Evolutionary conservation across 768 basidiomycete genomes (phyloP).

Genomic region (Cystofilobasidium bisporidii): DNA sequence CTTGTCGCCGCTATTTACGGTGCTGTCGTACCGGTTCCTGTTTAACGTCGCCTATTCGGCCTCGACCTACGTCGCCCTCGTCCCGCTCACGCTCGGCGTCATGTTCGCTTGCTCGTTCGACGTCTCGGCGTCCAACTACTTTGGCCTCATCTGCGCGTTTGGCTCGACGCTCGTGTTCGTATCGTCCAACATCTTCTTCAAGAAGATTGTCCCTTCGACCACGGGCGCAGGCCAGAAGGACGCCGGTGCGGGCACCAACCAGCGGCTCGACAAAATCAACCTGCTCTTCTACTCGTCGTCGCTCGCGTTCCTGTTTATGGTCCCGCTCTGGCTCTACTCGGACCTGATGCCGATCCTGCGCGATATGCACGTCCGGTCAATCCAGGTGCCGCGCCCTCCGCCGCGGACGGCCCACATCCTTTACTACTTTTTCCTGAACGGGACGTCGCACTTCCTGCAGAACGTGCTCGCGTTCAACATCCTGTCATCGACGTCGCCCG

Average conservation of each 20-base stretch:
- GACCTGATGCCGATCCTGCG: conserved; percentile 65
- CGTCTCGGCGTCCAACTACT: conserved; percentile 69
- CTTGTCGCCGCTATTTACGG: conserved; percentile 91
- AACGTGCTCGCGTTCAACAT: conserved; percentile 97
- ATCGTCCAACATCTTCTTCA: conserved; percentile 97
- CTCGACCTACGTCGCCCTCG: conserved; percentile 80
- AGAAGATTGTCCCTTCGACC: conserved; percentile 81
- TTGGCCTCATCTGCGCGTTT: conserved; percentile 89
- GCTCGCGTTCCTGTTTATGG: conserved; percentile 90
- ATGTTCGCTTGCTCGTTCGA: conserved; percentile 97
- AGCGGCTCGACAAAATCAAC: conserved; percentile 94
- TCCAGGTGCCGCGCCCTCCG: conserved; percentile 22
- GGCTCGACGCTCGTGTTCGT: conserved; percentile 96
- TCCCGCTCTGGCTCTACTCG: conserved; percentile 86
- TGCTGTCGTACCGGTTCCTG: conserved; percentile 83
- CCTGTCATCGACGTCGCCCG: conserved; percentile 88
- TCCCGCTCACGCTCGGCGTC: conserved; percentile 91
- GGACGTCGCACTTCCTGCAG: conserved; percentile 90
- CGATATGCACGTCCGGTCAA: conserved; percentile 36
- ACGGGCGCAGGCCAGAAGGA: conserved; percentile 35
- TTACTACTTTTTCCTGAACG: conserved; percentile 85
- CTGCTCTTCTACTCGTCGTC: conserved; percentile 86
- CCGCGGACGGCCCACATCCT: conserved; percentile 41
- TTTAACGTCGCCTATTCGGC: conserved; percentile 89
- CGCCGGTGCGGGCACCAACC: conserved; percentile 26